Evolutionary conservation across 2,329 filamentous ascomycete species (phyloP), one percentile per base, ranked within the genome.

Genomic region (Aspergillus cejpii): DNA sequence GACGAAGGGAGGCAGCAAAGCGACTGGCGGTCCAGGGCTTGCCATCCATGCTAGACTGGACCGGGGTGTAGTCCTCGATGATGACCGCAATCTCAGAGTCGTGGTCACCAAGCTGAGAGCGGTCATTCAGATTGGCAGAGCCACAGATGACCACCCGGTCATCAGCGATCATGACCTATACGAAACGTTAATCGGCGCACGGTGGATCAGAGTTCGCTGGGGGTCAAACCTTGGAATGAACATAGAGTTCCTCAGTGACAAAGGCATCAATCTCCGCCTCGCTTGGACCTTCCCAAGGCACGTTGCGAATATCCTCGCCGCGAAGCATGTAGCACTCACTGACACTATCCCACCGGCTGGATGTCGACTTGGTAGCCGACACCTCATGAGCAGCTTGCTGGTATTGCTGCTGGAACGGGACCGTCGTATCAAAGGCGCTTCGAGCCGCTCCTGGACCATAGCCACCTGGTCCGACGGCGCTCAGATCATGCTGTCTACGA

Each of bases 41-140:
- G 2, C 90, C 90, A 53, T 85, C 77, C 88, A 97, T 95, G 19
- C 67, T 79, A 4, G 80, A 88, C 6, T 79, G 73, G 2, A 96
- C 69, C 4, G 71, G 76, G 6, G 82, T 81, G 0, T 79, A 84
- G 62, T 97, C 91, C 59, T 94, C 84, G 76, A 96, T 86, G 37
- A 97, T 82, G 43, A 96, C 85, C 29, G 86, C 85, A 29, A 97
- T 77, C 64, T 97, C 91, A 39, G 85, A 92, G 66, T 97, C 91
- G 65, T 95, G 91, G 55, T 84, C 80, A 11, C 91, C 91, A 4
- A 92, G 71, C 66, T 95, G 90, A 40, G 87, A 81, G 43, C 91
- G 84, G 63, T 97, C 91, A 64, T 96, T 97, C 57, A 96, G 76
- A 66, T 96, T 97, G 52, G 86, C 87, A 20, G 84, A 89, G 14